Conservation (phyloP, 2,329 filamentous ascomycete genomes). For the Aspergillus sp. region DNA sequence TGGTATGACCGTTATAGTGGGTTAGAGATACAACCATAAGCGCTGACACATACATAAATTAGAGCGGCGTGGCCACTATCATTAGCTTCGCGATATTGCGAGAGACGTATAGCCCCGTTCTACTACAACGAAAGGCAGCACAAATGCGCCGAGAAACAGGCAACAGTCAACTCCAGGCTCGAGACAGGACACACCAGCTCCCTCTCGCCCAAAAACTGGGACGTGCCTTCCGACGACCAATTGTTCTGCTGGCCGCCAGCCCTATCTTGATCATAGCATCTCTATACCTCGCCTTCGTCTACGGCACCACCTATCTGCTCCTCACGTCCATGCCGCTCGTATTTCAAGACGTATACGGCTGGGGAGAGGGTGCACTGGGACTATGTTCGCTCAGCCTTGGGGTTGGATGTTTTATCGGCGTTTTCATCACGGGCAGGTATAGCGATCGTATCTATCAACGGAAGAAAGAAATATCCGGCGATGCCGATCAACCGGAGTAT, state of each 20-base stretch:
- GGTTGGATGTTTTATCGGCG: neutral
- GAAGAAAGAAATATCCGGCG: neutral
- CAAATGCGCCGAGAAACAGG: neutral
- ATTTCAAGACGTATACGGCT: neutral
- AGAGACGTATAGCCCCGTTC: neutral
- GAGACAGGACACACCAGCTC: neutral
- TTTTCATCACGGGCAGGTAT: neutral
- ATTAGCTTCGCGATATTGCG: neutral
- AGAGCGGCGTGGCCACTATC: neutral
- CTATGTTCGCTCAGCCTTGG: neutral
- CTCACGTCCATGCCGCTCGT: neutral
- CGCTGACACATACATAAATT: neutral
- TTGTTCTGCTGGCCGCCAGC: neutral
- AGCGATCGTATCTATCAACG: neutral
- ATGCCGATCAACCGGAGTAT: neutral
- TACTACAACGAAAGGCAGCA: neutral
- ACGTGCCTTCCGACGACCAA: neutral
- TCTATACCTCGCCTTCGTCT: neutral
- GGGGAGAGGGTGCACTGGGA: neutral
- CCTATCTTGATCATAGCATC: neutral
- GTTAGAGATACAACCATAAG: neutral
- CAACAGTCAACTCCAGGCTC: neutral
- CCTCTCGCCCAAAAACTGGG: neutral
- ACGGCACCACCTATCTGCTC: neutral
- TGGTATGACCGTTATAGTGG: neutral